Evolutionary conservation across 2,329 filamentous ascomycete species (phyloP).

Genomic region (Diaporthe sp.): DNA sequence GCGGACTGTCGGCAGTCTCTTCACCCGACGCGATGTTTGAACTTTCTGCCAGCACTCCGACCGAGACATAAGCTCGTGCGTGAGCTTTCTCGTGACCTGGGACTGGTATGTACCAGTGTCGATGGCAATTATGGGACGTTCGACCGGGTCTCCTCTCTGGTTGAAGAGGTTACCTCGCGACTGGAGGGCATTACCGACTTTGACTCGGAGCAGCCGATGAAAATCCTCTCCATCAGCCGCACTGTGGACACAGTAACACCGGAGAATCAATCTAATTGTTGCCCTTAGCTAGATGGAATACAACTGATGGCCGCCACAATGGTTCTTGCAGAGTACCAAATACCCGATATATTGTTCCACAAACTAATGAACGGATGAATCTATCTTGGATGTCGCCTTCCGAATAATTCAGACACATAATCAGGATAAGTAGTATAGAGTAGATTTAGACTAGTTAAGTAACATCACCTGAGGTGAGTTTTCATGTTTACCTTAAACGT

Average conservation of each 20-base stretch:
- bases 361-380: too few species aligned
- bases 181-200: background rate
- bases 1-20: background rate
- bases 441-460: too few species aligned
- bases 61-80: background rate
- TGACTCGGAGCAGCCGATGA: background rate
- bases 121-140: background rate
- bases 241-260: background rate
- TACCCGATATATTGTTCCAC: too few species aligned
- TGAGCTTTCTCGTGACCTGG: slow-evolving; percentile 1
- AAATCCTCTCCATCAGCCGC: background rate
- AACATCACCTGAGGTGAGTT: too few species aligned
- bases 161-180: background rate
- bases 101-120: background rate
- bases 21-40: background rate
- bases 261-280: too few species aligned
- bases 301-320: too few species aligned
- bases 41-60: background rate
- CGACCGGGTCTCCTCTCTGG: background rate
- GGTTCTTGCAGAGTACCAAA: too few species aligned
- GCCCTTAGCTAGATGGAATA: background rate
- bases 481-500: too few species aligned
- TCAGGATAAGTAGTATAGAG: too few species aligned
- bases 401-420: too few species aligned
- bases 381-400: too few species aligned